Evolutionary conservation across 2,329 filamentous ascomycete species (phyloP).

Genomic region (Nemania sp.): DNA sequence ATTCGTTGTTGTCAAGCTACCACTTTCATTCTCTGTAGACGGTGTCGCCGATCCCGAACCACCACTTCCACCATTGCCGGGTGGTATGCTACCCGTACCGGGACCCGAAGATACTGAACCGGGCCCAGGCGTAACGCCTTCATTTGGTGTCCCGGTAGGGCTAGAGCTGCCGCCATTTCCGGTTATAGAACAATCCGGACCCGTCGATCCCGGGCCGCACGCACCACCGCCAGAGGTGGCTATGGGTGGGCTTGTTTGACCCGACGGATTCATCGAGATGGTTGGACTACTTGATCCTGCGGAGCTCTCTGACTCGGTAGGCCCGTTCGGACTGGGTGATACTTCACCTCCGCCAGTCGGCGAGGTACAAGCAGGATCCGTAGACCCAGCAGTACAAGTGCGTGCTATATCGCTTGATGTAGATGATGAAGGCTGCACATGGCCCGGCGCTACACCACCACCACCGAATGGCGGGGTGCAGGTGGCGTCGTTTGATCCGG

Average conservation of each 20-base stretch:
- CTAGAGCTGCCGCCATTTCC: conserved; percentile 10
- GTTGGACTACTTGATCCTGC: conserved; percentile 6
- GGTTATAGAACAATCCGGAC: conserved; percentile 23
- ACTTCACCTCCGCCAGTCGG: conserved; percentile 12
- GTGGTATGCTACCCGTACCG: conserved; percentile 5
- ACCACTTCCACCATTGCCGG: conserved; percentile 16
- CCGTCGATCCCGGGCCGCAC: conserved; percentile 22
- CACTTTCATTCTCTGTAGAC: conserved; percentile 4
- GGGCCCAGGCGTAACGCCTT: neutral
- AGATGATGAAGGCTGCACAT: conserved; percentile 21
- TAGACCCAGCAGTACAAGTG: conserved; percentile 24
- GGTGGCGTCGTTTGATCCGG: conserved; percentile 22
- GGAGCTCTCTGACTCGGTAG: conserved; percentile 5
- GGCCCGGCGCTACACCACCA: conserved; percentile 19
- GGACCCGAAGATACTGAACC: neutral
- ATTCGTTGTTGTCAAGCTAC: conserved; percentile 2
- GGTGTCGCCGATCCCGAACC: conserved; percentile 1
- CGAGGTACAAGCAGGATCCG: conserved; percentile 28
- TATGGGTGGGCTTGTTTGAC: neutral
- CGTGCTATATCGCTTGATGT: conserved; percentile 12
- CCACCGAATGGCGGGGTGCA: conserved; percentile 24
- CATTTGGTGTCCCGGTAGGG: neutral
- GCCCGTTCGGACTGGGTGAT: conserved; percentile 19
- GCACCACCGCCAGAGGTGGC: neutral
- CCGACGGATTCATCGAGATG: neutral